Evolutionary conservation across 768 basidiomycete genomes (phyloP).

Genomic region (Suillus brevipes): DNA sequence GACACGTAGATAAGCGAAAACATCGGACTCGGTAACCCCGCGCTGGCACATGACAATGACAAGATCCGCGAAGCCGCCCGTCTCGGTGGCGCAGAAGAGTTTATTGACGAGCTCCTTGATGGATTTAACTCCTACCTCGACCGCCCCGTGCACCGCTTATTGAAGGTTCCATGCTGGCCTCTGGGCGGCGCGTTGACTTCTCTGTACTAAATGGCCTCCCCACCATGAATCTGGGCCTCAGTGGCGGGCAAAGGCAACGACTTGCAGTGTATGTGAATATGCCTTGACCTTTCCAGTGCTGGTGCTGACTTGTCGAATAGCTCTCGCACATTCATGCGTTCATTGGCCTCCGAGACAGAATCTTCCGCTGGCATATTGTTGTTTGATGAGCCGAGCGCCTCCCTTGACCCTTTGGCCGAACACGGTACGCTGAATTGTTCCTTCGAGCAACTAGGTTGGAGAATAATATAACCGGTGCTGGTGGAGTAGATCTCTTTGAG

Average conservation of each 20-base stretch:
- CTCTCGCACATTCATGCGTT: constrained; percentile 70
- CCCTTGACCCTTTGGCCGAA: constrained; percentile 73
- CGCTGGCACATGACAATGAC: constrained; percentile 50
- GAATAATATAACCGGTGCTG: neutral
- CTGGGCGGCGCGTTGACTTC: constrained; percentile 61
- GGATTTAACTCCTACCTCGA: constrained; percentile 71
- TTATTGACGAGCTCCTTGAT: constrained; percentile 64
- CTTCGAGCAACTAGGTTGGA: neutral
- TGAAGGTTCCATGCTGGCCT: constrained; percentile 59
- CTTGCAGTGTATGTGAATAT: constrained; percentile 56
- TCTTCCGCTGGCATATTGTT: constrained; percentile 56
- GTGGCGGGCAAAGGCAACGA: constrained; percentile 75
- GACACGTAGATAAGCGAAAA: constrained; percentile 66
- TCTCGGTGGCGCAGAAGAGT: constrained; percentile 68
- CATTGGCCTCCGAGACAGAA: constrained; percentile 44
- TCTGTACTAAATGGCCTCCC: constrained; percentile 38
- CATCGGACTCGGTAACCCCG: constrained; percentile 71
- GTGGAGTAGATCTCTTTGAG: constrained; percentile 58
- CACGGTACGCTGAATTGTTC: constrained; percentile 43
- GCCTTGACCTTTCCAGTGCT: neutral
- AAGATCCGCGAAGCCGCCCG: constrained; percentile 63
- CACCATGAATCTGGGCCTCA: constrained; percentile 39
- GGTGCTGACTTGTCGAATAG: constrained; percentile 29
- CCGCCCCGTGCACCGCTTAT: constrained; percentile 68
- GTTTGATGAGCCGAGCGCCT: constrained; percentile 77